Conservation (phyloP, 441 rosid species). For the Arabidopsis hybrid region DNA sequence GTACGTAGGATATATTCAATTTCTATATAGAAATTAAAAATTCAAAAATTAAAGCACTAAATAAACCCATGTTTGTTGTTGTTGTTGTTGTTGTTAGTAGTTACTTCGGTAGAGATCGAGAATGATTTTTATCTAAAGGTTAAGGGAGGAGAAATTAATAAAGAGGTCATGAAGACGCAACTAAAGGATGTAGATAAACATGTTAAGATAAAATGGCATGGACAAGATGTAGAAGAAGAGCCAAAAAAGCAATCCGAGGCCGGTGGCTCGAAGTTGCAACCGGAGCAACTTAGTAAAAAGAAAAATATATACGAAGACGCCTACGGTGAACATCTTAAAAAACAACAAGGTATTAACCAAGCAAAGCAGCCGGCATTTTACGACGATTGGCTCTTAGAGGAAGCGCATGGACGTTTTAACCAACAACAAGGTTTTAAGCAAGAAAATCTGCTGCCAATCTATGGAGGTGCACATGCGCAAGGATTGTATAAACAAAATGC, state of each 20-base stretch:
- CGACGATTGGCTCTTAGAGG: not conserved
- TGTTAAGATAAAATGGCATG: not conserved
- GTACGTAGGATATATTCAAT: too few species aligned
- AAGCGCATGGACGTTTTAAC: too few species aligned
- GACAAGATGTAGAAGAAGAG: not conserved
- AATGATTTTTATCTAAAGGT: not conserved
- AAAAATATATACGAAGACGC: too few species aligned
- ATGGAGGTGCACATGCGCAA: too few species aligned
- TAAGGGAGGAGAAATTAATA: not conserved
- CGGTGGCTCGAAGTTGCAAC: not conserved
- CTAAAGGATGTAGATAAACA: not conserved
- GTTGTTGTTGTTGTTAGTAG: not conserved
- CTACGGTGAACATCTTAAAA: not conserved
- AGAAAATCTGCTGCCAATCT: too few species aligned
- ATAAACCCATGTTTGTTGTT: not conserved
- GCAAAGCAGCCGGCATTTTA: not conserved
- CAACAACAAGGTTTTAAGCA: too few species aligned
- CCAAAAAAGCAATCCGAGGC: not conserved
- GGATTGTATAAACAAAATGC: too few species aligned
- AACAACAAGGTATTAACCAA: not conserved
- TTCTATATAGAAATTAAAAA: too few species aligned
- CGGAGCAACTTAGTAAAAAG: not conserved
- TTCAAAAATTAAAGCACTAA: not conserved
- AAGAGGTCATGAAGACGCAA: not conserved
- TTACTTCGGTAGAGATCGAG: not conserved